Evolutionary conservation across 179 eudicot species (phyloP).

Genomic region (Beta corolliflora): DNA sequence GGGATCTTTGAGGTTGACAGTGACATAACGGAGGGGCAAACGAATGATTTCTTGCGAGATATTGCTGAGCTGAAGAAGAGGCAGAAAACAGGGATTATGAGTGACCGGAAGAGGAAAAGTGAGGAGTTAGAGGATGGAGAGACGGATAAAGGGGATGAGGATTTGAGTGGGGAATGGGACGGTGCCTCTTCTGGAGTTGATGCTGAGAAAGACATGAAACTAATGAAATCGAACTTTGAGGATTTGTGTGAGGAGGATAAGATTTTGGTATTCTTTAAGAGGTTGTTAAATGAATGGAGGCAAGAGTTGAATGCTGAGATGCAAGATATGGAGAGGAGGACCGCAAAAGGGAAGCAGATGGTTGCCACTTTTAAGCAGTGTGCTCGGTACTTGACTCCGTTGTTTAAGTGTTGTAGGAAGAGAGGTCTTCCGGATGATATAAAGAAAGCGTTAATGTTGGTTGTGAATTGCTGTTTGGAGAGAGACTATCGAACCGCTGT

Average conservation of each 20-base stretch:
- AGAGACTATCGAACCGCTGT: conserved; percentile 94
- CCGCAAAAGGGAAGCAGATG: conserved; percentile 91
- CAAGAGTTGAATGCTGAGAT: conserved; percentile 70
- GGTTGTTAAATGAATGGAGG: conserved; percentile 90
- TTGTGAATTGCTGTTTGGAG: conserved; percentile 78
- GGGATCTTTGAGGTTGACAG: conserved; percentile 87
- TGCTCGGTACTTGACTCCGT: conserved; percentile 81
- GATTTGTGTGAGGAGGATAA: conserved; percentile 90
- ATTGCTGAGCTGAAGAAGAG: conserved; percentile 90
- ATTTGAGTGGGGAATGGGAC: conserved; percentile 57
- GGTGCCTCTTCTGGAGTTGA: conserved; percentile 70
- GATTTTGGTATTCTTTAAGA: conserved; percentile 92
- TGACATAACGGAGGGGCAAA: conserved; percentile 96
- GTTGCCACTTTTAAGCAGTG: conserved; percentile 97
- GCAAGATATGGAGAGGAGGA: conserved; percentile 70
- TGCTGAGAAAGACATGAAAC: conserved; percentile 79
- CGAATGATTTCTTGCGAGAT: conserved; percentile 91
- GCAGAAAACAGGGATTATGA: conserved; percentile 73
- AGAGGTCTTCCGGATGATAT: conserved; percentile 90
- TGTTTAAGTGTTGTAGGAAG: conserved; percentile 93
- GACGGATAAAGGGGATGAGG: conserved; percentile 65
- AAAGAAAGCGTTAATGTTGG: conserved; percentile 60
- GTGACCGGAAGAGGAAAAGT: conserved; percentile 73
- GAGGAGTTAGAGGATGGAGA: conserved; percentile 82
- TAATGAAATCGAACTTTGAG: conserved; percentile 80